phyloP scores from a whole-genome alignment of 2,329 filamentous ascomycete species.

The Xylaria sp. region DNA sequence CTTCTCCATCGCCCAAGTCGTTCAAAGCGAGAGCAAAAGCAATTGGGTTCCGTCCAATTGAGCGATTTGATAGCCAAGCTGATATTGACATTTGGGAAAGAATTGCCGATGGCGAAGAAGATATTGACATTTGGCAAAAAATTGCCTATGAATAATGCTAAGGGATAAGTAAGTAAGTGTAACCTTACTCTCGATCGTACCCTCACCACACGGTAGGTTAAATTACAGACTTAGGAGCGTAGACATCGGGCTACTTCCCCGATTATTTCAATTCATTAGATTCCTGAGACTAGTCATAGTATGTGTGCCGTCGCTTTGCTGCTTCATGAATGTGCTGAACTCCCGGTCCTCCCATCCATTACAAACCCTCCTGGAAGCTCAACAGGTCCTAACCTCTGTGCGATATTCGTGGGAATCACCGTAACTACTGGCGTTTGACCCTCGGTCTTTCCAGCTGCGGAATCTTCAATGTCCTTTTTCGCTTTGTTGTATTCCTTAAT shows the following conservation, averaged over 20 bases:
- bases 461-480: conserved; percentile 53
- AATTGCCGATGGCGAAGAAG: conserved; percentile 35
- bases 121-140: conserved; percentile 41
- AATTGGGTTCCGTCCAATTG: not conserved
- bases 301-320: not conserved
- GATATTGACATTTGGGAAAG: conserved; percentile 39
- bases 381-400: conserved; percentile 42
- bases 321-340: not conserved
- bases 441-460: not conserved
- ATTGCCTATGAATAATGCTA: conserved; percentile 36
- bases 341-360: not conserved
- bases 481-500: conserved; percentile 58
- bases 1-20: not conserved
- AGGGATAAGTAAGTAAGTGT: not conserved
- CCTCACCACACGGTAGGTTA: not conserved
- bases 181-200: not conserved
- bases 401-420: conserved; percentile 42
- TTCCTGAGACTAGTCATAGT: not conserved
- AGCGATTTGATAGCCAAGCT: not conserved
- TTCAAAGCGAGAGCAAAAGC: not conserved
- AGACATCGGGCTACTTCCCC: not conserved
- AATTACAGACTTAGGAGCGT: not conserved
- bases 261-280: not conserved
- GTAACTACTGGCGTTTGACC: conserved; percentile 9
- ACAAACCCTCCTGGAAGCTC: conserved; percentile 44